Evolutionary conservation across 2,329 filamentous ascomycete species (phyloP).

Genomic region (Fusarium sp.): DNA sequence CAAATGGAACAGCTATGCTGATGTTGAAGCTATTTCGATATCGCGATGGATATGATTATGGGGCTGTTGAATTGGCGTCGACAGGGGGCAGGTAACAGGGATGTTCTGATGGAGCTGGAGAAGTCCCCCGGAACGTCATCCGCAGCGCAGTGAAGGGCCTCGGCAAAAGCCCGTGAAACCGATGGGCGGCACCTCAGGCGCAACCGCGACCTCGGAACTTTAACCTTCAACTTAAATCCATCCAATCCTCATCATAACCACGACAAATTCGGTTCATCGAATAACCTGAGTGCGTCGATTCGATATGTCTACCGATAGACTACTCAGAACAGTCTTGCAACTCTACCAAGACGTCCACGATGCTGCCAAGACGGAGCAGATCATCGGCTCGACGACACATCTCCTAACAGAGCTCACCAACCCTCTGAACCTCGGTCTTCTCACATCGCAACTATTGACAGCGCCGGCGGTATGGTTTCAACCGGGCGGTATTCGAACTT

Average conservation of each 20-base stretch:
- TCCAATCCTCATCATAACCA: slow-evolving; percentile 8
- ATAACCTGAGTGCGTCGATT: slow-evolving; percentile 24
- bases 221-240: background rate
- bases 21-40: slow-evolving; percentile 11
- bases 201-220: slow-evolving; percentile 34
- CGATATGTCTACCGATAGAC: slow-evolving; percentile 72
- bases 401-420: slow-evolving; percentile 78
- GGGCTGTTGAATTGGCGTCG: slow-evolving; percentile 32
- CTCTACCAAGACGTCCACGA: slow-evolving; percentile 66
- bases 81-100: slow-evolving; percentile 26
- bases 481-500: slow-evolving; percentile 69
- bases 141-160: slow-evolving; percentile 31
- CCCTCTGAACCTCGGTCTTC: slow-evolving; percentile 77
- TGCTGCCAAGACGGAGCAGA: slow-evolving; percentile 62
- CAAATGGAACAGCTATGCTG: slow-evolving; percentile 13
- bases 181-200: slow-evolving; percentile 20
- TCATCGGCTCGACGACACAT: slow-evolving; percentile 73
- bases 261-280: background rate
- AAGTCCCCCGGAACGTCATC: slow-evolving; percentile 42
- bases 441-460: slow-evolving; percentile 77
- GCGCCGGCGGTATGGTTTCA: slow-evolving; percentile 77
- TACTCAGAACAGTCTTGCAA: slow-evolving; percentile 74
- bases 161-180: slow-evolving; percentile 46
- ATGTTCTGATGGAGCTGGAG: slow-evolving; percentile 6
- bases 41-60: slow-evolving; percentile 24